A percentile compares a stretch with the other conserved stretches of the same genome.
phyloP scores from a whole-genome alignment of 202 grass and related monocot species.

The Panicum hallii region DNA sequence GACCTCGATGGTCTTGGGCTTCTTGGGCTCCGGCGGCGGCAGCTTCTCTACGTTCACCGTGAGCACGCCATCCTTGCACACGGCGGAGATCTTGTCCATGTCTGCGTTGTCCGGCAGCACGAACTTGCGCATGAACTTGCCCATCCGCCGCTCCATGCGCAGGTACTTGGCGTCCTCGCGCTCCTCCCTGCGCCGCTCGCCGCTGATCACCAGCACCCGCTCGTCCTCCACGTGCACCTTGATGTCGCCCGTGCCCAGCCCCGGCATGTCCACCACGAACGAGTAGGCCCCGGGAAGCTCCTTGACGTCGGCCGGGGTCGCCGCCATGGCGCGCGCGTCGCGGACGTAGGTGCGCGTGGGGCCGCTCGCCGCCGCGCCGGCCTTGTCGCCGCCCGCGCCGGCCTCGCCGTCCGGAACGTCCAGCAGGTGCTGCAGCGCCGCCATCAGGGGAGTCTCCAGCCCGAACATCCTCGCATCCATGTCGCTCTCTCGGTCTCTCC shows the following conservation, averaged over 20 bases:
- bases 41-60: slow-evolving; percentile 79
- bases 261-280: slow-evolving; percentile 95
- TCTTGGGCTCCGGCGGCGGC: slow-evolving; percentile 95
- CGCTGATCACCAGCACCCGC: slow-evolving; percentile 72
- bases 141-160: slow-evolving; percentile 81
- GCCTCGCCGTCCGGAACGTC: slow-evolving; percentile 75
- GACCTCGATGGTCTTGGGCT: slow-evolving; percentile 93
- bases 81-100: slow-evolving; percentile 71
- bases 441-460: slow-evolving; percentile 61
- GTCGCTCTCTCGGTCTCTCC: background rate
- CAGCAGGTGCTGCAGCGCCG: slow-evolving; percentile 66
- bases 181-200: slow-evolving; percentile 76
- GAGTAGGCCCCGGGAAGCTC: slow-evolving; percentile 66
- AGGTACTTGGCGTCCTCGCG: slow-evolving; percentile 74
- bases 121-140: slow-evolving; percentile 95
- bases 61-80: slow-evolving; percentile 86
- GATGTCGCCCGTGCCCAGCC: slow-evolving; percentile 76
- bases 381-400: slow-evolving; percentile 48
- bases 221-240: slow-evolving; percentile 91
- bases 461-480: slow-evolving; percentile 74
- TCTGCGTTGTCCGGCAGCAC: slow-evolving; percentile 77
- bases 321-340: slow-evolving; percentile 86
- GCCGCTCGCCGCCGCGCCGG: slow-evolving; percentile 35
- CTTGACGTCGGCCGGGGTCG: slow-evolving; percentile 85
- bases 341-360: slow-evolving; percentile 78